Base-by-base conservation (phyloP, 2,329 filamentous ascomycete species). In the Chlorencoelia australis region DNA sequence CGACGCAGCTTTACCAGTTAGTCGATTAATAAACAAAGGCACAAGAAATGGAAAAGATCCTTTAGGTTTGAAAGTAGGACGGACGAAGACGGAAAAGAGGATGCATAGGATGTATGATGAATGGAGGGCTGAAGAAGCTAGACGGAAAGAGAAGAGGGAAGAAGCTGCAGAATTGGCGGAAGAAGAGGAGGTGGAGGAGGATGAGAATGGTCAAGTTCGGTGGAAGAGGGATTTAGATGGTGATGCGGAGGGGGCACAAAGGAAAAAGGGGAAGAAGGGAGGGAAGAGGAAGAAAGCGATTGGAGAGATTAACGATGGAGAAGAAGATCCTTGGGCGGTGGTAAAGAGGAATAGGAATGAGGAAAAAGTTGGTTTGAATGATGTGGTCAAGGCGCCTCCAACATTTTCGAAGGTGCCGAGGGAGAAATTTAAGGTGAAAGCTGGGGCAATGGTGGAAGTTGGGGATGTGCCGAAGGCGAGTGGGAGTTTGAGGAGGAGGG, bases 31-130 rank as follows among this genome's bases (percentile, higher is more conserved):
- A 38, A 75, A 68, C 45, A 81, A 79, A 51, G 71, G 68, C 0
- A 60, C 43, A 7, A 75, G 69, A 47, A 64, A 68, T 26, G 76
- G 73, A 35, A 79, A 74, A 46, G 78, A 80, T 41, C 70, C 76
- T 5, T 73, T 21, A 75, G 55, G 82, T 0, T 53, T 80, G 7
- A 82, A 85, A 54, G 70, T 78, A 13, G 71, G 74, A 44, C 69
- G 75, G 34, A 95, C 88, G 5, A 81, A 79, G 58, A 91, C 88
- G 53, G 88, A 95, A 63, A 82, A 77, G 56, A 79, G 81, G 47
- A 79, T 95, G 67, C 77, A 79, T 50, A 83, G 83, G 53, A 69
- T 85, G 46, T 85, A 88, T 56, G 79, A 81, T 29, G 83, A 89
- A 48, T 87, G 82, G 71, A 66, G 71, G 35, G 78, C 78, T 47